A percentile compares a stretch with the other conserved stretches of the same genome.
Conservation (phyloP, 768 basidiomycete species). For the Candolleomyces eurysporus region DNA sequence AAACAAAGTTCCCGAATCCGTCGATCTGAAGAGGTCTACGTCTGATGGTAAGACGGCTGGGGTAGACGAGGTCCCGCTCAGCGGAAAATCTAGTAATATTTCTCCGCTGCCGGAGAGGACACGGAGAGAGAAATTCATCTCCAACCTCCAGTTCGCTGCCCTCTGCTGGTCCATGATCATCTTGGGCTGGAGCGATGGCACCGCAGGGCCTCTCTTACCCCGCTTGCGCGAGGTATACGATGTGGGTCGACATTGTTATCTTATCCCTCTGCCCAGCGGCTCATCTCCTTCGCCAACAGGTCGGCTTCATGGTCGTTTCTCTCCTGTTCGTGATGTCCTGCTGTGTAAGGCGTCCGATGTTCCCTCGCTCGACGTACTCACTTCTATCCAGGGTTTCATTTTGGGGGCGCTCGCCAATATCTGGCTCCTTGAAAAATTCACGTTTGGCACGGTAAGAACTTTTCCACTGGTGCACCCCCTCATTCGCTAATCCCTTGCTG, state of each 20-base stretch:
- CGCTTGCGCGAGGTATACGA: constrained; percentile 58
- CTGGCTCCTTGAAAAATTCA: constrained; percentile 32
- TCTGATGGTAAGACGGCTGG: not conserved
- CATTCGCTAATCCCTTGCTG: not conserved
- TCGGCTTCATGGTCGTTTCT: constrained; percentile 54
- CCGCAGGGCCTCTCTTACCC: constrained; percentile 72
- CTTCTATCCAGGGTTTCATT: constrained; percentile 34
- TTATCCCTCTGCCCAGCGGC: not conserved
- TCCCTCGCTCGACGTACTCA: not conserved
- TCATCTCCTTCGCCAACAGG: constrained; percentile 22
- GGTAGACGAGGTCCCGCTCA: not conserved
- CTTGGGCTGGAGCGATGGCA: constrained; percentile 78
- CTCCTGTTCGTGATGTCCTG: constrained; percentile 52
- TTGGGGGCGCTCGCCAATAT: constrained; percentile 40
- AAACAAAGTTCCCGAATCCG: not conserved
- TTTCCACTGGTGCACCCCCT: not conserved
- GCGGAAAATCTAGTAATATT: not conserved
- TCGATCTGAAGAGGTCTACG: not conserved
- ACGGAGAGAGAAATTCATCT: constrained; percentile 19
- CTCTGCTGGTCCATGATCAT: constrained; percentile 59
- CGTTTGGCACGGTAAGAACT: constrained; percentile 42
- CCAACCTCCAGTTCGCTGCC: constrained; percentile 48
- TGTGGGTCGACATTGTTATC: constrained; percentile 26
- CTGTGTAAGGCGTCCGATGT: constrained; percentile 25
- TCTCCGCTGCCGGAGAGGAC: constrained; percentile 6